Evolutionary conservation across 208 protist species (phyloP), one percentile per base, ranked within the genome.

Genomic region (Leishmania gerbilli): DNA sequence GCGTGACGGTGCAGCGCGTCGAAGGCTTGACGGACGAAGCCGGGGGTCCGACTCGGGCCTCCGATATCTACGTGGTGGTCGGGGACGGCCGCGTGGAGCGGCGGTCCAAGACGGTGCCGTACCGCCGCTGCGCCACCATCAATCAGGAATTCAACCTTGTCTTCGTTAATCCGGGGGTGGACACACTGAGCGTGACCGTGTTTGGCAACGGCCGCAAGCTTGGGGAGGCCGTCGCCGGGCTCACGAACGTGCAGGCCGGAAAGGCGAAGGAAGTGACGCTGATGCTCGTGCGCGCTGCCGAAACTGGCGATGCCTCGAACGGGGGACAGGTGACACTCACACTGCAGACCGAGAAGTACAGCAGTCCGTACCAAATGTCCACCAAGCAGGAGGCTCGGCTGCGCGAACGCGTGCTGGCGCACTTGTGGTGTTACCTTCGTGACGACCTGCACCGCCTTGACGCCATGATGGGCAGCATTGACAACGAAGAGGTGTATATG

Each of bases 361-460:
- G 77, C 80, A 88, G 84, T 60, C 86, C 87, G 40, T 55, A 83
- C 60, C 79, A 72, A 56, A 78, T 90, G 76, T 82, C 79, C 40
- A 78, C 83, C 7, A n/a, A 5, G 51, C 64, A 87, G 78, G 89
- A 94, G 81, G 81, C 84, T 62, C 45, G 75, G 40, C 74, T 90
- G 55, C 92, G 92, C 37, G 72, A 84, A 47, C 94, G 94, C 75
- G 86, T 97, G 69, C 82, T 82, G 80, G 88, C 89, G 75, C 96
- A 89, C 78, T 78, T 97, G 60, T 96, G 92, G 93, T 88, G 80
- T 77, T 90, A 95, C 84, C 86, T 93, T 53, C 91, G 92, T 53
- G 92, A 95, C 83, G 91, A 96, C 64, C 86, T 97, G 55, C 92
- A 97, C 78, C 87, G 89, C 40, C 79, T 97, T 6, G 92, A 97